These are phyloP conservation scores for Physcomitrellopsis africana DNA, from an alignment of 225 moss, liverwort and hornwort species.

Conservation along the genomic window DNA sequence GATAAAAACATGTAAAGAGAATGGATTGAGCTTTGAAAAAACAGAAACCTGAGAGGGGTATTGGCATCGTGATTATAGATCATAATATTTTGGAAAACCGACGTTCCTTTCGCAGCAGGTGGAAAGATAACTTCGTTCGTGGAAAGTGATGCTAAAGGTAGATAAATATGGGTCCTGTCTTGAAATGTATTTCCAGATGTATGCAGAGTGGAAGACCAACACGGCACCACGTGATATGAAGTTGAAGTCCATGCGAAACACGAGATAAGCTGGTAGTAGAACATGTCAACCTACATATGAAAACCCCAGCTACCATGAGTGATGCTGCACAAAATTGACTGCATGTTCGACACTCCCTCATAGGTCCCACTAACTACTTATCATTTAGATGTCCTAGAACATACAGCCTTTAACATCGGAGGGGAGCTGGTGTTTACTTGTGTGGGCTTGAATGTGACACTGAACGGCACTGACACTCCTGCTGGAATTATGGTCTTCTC, in stretches of 20 bases:
- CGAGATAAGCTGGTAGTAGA: constrained; percentile 73
- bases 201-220: constrained; percentile 73
- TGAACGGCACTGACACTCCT: constrained; percentile 74
- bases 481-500: constrained; percentile 63
- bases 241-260: constrained; percentile 82
- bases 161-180: constrained; percentile 67
- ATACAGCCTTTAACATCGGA: background rate
- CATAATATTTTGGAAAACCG: constrained; percentile 71
- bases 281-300: constrained; percentile 59
- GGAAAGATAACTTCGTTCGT: constrained; percentile 75
- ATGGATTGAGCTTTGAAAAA: background rate
- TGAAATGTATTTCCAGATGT: constrained; percentile 72
- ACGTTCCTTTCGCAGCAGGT: constrained; percentile 75
- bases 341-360: background rate
- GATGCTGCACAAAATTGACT: background rate
- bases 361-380: constrained; percentile 7
- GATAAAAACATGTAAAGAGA: background rate
- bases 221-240: constrained; percentile 79
- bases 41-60: constrained; percentile 78
- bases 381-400: background rate
- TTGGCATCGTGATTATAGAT: constrained; percentile 83
- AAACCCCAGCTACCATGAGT: constrained; percentile 5
- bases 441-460: constrained; percentile 72
- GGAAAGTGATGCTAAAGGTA: constrained; percentile 74
- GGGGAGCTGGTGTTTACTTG: constrained; percentile 42